phyloP scores from a whole-genome alignment of 1,284 basidiomycete species.

The Fomitopsis betulina region DNA sequence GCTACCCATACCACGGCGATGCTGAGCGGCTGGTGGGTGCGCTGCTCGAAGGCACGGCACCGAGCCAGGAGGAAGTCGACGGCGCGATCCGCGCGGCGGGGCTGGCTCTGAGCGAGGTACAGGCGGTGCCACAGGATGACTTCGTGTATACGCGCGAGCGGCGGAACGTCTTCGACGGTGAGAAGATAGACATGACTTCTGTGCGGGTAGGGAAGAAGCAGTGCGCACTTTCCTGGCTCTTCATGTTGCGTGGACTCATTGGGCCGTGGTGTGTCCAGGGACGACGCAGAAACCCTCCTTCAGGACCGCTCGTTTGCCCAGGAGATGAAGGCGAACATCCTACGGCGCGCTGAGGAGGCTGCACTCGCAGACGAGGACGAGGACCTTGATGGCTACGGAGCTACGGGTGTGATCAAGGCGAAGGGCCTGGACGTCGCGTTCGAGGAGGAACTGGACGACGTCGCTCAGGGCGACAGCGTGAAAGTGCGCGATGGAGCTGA shows the following conservation, averaged over 20 bases:
- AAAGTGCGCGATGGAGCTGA: slow-evolving; percentile 59
- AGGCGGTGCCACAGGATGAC: slow-evolving; percentile 16
- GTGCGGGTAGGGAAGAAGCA: slow-evolving; percentile 69
- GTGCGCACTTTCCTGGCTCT: slow-evolving; percentile 28
- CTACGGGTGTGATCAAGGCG: slow-evolving; percentile 17
- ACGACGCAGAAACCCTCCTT: slow-evolving; percentile 39
- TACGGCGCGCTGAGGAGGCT: slow-evolving; percentile 70
- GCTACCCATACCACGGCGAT: slow-evolving; percentile 43
- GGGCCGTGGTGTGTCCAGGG: slow-evolving; percentile 27
- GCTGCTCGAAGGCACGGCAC: slow-evolving; percentile 68
- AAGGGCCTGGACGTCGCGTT: slow-evolving; percentile 34
- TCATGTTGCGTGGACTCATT: slow-evolving; percentile 9
- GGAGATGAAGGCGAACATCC: slow-evolving; percentile 76
- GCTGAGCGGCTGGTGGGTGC: slow-evolving; percentile 61
- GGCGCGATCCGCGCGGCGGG: slow-evolving; percentile 9
- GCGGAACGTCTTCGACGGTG: slow-evolving; percentile 70
- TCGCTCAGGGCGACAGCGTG: slow-evolving; percentile 31
- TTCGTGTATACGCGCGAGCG: slow-evolving; percentile 42
- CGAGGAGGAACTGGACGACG: slow-evolving; percentile 48
- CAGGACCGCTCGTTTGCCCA: slow-evolving; percentile 61
- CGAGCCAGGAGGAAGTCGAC: slow-evolving; percentile 34
- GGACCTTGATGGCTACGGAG: slow-evolving; percentile 9
- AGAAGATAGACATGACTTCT: slow-evolving; percentile 57
- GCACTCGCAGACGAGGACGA: slow-evolving; percentile 54
- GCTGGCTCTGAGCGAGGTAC: neutral